A percentile compares a stretch with the other conserved stretches of the same genome.
Conservation (phyloP, 768 basidiomycete species). For the Leccinum longicurvipes region DNA sequence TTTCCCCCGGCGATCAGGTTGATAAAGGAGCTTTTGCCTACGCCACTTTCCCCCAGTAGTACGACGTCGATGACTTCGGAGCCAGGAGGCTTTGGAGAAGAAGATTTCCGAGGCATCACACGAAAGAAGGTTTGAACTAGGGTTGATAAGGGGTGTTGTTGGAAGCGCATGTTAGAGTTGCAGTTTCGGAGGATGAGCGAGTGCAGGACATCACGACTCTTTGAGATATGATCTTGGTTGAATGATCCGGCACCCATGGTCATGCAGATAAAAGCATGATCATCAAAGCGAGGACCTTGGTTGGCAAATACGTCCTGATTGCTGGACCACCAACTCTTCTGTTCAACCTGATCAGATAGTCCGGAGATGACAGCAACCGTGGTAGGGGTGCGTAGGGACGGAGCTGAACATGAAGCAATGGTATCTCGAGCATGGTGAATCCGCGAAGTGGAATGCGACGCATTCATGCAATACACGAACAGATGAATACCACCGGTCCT, state of each 20-base stretch:
- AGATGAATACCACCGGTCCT: constrained; percentile 13
- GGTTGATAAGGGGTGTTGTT: constrained; percentile 6
- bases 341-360: neutral
- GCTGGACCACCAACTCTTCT: constrained; percentile 21
- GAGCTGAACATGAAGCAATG: constrained; percentile 2
- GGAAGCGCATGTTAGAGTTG: constrained; percentile 7
- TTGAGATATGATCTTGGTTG: constrained; percentile 2
- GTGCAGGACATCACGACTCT: constrained; percentile 13
- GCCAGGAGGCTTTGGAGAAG: neutral
- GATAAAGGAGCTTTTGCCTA: constrained; percentile 42
- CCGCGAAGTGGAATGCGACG: constrained; percentile 9
- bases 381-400: constrained; percentile 3
- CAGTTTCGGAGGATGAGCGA: constrained; percentile 12
- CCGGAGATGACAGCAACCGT: constrained; percentile 20
- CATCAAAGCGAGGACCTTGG: constrained; percentile 15
- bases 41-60: constrained; percentile 33
- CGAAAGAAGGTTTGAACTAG: constrained; percentile 14
- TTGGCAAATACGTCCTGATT: constrained; percentile 3
- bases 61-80: constrained; percentile 28
- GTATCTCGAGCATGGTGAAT: constrained; percentile 9
- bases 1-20: constrained; percentile 34
- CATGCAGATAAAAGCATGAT: constrained; percentile 14
- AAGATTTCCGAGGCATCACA: constrained; percentile 1
- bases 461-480: constrained; percentile 22
- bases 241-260: neutral